A percentile compares a stretch with the other conserved stretches of the same genome.
phyloP scores from a whole-genome alignment of 2,329 filamentous ascomycete species.

The Cladosporium colombiae region DNA sequence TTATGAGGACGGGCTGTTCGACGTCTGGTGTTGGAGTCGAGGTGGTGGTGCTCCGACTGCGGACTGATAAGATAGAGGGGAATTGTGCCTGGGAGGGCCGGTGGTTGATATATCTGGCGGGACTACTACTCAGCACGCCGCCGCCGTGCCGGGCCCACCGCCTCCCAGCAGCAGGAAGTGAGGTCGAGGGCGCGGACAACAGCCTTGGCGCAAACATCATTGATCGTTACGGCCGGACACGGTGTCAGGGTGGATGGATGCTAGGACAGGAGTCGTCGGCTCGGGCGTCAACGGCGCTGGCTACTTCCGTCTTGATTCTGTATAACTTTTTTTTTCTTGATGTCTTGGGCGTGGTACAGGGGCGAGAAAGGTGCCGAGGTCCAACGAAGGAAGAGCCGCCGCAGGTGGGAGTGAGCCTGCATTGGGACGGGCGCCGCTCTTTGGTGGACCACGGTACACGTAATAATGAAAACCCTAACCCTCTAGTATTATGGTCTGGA shows the following conservation, averaged over 20 bases:
- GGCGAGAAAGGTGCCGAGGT: constrained; percentile 12
- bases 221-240: constrained; percentile 17
- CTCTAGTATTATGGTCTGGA: neutral
- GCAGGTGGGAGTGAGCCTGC: neutral
- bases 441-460: neutral
- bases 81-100: constrained; percentile 5
- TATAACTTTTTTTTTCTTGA: constrained; percentile 10
- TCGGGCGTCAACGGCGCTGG: neutral
- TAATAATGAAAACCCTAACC: neutral
- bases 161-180: constrained; percentile 12
- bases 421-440: neutral
- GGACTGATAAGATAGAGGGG: constrained; percentile 17
- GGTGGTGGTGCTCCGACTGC: constrained; percentile 13
- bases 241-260: neutral
- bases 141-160: constrained; percentile 15
- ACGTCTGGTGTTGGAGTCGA: neutral
- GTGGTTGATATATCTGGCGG: constrained; percentile 14
- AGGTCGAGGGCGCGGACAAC: constrained; percentile 15
- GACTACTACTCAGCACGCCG: constrained; percentile 8
- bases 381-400: neutral
- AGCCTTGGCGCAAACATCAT: constrained; percentile 18
- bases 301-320: constrained; percentile 1
- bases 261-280: constrained; percentile 13
- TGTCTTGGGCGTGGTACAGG: neutral
- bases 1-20: constrained; percentile 6